phyloP scores from a whole-genome alignment of 768 basidiomycete genomes.

The Gloeopeniophorella convolvens region DNA sequence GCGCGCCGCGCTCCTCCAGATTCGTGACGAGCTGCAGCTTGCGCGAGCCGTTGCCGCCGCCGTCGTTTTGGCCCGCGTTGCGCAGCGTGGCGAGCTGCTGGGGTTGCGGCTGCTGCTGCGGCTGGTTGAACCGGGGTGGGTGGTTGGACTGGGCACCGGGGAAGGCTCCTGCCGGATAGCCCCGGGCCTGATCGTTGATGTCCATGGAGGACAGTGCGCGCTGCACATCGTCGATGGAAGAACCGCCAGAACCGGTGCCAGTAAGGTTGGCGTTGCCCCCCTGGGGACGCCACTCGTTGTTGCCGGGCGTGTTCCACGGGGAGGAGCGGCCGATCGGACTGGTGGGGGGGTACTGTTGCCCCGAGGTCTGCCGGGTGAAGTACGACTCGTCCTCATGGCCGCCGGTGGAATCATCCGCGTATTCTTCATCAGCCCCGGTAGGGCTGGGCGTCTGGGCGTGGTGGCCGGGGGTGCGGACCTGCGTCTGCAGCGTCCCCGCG shows the following conservation, averaged over 20 bases:
- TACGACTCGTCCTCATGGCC: slow-evolving; percentile 57
- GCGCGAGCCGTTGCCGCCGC: slow-evolving; percentile 32
- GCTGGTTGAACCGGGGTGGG: slow-evolving; percentile 64
- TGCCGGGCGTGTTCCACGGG: slow-evolving; percentile 54
- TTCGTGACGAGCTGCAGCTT: slow-evolving; percentile 58
- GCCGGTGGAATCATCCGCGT: slow-evolving; percentile 46
- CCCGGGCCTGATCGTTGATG: slow-evolving; percentile 35
- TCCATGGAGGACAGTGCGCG: slow-evolving; percentile 68
- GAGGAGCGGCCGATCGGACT: slow-evolving; percentile 58
- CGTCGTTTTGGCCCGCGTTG: slow-evolving; percentile 33
- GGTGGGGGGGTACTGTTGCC: slow-evolving; percentile 39
- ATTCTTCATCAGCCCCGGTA: slow-evolving; percentile 52
- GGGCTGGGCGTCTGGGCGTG: slow-evolving; percentile 37
- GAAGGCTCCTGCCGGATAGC: slow-evolving; percentile 25
- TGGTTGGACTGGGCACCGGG: slow-evolving; percentile 47
- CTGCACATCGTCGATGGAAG: slow-evolving; percentile 67
- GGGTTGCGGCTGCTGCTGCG: slow-evolving; percentile 33
- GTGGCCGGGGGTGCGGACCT: slow-evolving; percentile 32
- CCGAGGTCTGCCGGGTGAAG: slow-evolving; percentile 32
- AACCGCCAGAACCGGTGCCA: slow-evolving; percentile 25
- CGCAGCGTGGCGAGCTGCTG: slow-evolving; percentile 40
- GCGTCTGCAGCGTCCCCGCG: slow-evolving; percentile 65
- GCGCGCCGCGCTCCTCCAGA: slow-evolving; percentile 57
- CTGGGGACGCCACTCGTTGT: slow-evolving; percentile 54
- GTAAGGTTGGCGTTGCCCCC: slow-evolving; percentile 28